Evolutionary conservation across 2,329 filamentous ascomycete species (phyloP).

Genomic region (Curvularia lunata): DNA sequence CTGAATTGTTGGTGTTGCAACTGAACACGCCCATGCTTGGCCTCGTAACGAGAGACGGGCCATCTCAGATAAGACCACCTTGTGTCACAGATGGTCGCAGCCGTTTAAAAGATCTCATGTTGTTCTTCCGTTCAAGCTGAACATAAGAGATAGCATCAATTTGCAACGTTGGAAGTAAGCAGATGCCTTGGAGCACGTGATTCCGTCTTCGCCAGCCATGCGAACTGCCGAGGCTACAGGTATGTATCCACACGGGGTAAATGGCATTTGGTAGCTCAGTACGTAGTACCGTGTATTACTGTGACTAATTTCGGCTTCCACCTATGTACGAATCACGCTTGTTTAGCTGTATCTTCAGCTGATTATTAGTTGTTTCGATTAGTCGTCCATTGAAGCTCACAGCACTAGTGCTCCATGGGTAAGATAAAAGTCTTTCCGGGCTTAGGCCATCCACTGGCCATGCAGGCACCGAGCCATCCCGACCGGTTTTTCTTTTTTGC

Average conservation of each 20-base stretch:
- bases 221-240: neutral
- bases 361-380: neutral
- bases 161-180: neutral
- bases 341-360: neutral
- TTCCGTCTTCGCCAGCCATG: neutral
- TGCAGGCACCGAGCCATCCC: constrained; percentile 9
- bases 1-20: neutral
- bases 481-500: constrained; percentile 5
- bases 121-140: neutral
- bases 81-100: neutral
- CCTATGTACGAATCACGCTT: neutral
- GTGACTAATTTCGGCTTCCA: neutral
- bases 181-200: neutral
- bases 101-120: neutral
- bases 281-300: neutral
- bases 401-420: neutral
- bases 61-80: neutral
- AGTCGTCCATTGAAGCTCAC: neutral
- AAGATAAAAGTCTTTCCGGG: neutral
- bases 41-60: neutral
- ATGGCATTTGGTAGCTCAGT: neutral
- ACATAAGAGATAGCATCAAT: neutral
- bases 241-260: neutral
- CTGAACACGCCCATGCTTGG: neutral
- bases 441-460: neutral